Percentiles rank a stretch among this genome's conserved stretches.
phyloP scores from a whole-genome alignment of 495 filamentous ascomycete species.

The Aspergillus hancockii region DNA sequence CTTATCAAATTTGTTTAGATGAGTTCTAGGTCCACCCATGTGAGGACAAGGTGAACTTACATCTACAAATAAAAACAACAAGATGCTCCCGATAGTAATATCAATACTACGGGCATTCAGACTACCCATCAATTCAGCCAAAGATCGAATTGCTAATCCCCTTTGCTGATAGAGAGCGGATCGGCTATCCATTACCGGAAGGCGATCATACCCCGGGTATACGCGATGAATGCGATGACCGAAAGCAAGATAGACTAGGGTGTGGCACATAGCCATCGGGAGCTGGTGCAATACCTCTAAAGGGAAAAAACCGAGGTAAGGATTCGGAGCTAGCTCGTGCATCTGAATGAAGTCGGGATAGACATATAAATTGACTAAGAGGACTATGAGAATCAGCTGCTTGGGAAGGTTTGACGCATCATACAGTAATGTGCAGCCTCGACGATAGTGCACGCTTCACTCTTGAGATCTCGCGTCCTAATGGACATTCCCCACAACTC shows the following conservation, averaged over 20 bases:
- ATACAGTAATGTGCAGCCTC: neutral
- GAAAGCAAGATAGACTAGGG: slow-evolving; percentile 32
- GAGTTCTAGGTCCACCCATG: neutral
- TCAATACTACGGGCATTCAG: slow-evolving; percentile 19
- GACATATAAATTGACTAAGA: slow-evolving; percentile 1
- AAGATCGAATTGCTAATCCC: slow-evolving; percentile 28
- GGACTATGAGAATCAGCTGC: neutral
- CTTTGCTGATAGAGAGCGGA: slow-evolving; percentile 28
- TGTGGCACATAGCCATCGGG: slow-evolving; percentile 26
- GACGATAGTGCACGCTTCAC: neutral
- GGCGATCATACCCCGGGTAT: neutral
- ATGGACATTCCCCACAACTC: no score
- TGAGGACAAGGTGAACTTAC: neutral
- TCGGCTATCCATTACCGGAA: slow-evolving; percentile 14
- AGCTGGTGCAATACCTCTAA: neutral
- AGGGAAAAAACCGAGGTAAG: neutral
- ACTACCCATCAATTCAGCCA: slow-evolving; percentile 22
- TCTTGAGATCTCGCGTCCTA: no score
- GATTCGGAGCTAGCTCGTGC: slow-evolving; percentile 1
- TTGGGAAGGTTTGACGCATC: neutral
- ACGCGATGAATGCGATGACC: slow-evolving; percentile 29
- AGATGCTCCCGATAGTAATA: slow-evolving; percentile 19
- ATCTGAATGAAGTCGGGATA: slow-evolving; percentile 1
- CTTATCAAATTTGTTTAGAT: slow-evolving; percentile 8
- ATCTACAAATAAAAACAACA: slow-evolving; percentile 10